Conservation (phyloP, 495 filamentous ascomycete species). For the Sporormia fimetaria region DNA sequence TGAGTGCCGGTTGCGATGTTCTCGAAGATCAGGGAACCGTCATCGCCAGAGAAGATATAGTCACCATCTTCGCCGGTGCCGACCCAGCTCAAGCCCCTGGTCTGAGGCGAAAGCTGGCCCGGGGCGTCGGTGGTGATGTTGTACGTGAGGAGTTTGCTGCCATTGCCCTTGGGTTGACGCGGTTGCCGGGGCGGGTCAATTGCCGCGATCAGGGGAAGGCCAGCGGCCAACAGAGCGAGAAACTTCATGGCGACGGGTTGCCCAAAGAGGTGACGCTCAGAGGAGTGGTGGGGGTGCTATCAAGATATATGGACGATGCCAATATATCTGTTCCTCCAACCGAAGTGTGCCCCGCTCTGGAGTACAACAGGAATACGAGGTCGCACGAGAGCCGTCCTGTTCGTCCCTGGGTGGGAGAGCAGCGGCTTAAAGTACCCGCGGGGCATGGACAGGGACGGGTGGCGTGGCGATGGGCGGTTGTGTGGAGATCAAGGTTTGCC, state of each 20-base stretch:
- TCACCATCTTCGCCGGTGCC: conserved; percentile 34
- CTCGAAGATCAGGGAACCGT: conserved; percentile 38
- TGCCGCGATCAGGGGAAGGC: conserved; percentile 5
- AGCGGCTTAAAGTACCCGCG: no score
- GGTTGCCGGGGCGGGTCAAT: conserved; percentile 18
- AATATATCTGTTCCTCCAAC: no score
- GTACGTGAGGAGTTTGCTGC: conserved; percentile 17
- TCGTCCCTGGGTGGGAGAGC: no score
- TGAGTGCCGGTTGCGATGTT: conserved; percentile 40
- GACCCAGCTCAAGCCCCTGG: conserved; percentile 38
- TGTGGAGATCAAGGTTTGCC: background rate
- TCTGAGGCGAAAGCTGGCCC: conserved; percentile 5
- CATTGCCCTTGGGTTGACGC: conserved; percentile 20
- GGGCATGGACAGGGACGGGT: no score
- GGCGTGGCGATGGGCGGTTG: no score
- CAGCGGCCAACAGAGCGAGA: conserved; percentile 6
- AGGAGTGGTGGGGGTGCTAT: background rate
- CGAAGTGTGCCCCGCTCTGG: no score
- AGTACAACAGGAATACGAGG: no score
- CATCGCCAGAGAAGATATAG: conserved; percentile 37
- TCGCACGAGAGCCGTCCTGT: no score
- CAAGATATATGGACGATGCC: background rate
- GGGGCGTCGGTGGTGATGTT: conserved; percentile 17
- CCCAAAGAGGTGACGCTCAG: background rate
- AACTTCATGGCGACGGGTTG: conserved; percentile 6